phyloP scores from a whole-genome alignment of 768 basidiomycete genomes.

The Naematelia encephala region DNA sequence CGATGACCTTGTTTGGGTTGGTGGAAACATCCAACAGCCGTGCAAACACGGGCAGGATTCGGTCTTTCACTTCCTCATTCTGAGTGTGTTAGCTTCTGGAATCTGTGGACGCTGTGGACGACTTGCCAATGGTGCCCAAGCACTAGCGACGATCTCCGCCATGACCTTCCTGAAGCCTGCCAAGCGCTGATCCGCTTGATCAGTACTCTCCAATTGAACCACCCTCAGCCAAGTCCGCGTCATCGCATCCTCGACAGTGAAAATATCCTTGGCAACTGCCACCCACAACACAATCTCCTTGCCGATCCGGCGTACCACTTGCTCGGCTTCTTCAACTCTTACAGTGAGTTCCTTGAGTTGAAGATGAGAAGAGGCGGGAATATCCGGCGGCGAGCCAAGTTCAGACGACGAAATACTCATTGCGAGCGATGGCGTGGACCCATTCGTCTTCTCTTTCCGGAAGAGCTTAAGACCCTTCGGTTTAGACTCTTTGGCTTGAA shows the following conservation, averaged over 20 bases:
- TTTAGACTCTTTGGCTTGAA: slow-evolving; percentile 15
- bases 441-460: slow-evolving; percentile 38
- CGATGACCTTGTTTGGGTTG: slow-evolving; percentile 47
- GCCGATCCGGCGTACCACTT: slow-evolving; percentile 36
- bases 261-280: slow-evolving; percentile 38
- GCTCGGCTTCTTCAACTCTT: slow-evolving; percentile 33
- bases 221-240: slow-evolving; percentile 38
- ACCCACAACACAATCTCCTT: slow-evolving; percentile 44
- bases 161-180: slow-evolving; percentile 39
- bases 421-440: slow-evolving; percentile 7
- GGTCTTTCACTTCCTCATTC: slow-evolving; percentile 43
- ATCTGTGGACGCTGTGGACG: not conserved
- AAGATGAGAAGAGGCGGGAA: slow-evolving; percentile 10
- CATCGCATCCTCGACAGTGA: slow-evolving; percentile 33
- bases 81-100: slow-evolving; percentile 10
- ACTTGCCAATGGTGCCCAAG: slow-evolving; percentile 43
- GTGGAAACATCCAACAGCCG: slow-evolving; percentile 36
- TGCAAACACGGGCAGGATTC: slow-evolving; percentile 44
- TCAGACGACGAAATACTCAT: slow-evolving; percentile 10
- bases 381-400: not conserved
- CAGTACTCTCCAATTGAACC: slow-evolving; percentile 39
- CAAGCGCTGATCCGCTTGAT: slow-evolving; percentile 43
- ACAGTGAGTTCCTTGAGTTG: slow-evolving; percentile 16
- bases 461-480: slow-evolving; percentile 40
- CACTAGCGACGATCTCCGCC: slow-evolving; percentile 27